Evolutionary conservation across 2,329 filamentous ascomycete species (phyloP), one percentile per base, ranked within the genome.

Genomic region (Claviceps sp.): DNA sequence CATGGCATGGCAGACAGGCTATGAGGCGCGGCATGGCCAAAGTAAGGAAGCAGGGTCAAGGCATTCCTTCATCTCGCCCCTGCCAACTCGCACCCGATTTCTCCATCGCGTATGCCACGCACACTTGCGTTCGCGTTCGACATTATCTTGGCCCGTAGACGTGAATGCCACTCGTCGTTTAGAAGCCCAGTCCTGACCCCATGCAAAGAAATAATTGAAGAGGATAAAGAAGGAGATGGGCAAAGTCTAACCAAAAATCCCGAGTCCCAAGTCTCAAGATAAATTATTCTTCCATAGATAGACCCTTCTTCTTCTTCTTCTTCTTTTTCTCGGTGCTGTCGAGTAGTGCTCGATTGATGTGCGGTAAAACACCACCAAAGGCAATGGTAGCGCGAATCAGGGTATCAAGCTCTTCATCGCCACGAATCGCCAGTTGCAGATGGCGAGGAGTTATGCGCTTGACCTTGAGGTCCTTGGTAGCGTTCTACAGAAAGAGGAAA

Each of bases 381-480:
- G 93, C 93, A 64, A 98, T 98, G 56, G 93, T 98, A 53, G 93
- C 93, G 63, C 90, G 87, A 68, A 98, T 97, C 53, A 98, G 78
- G 23, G 90, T 97, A 69, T 98, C 93, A 61, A 98, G 79, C 72
- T 98, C 93, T 74, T 98, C 93, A 70, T 98, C 93, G 66, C 93
- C 93, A 64, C 93, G 89, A 67, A 98, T 98, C 63, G 93, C 93
- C 57, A 98, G 86, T 72, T 98, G 93, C 58, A 98, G 76, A 71
- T 98, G 93, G 69, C 93, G 90, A 52, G 93, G 93, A 13, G 91
- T 97, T 72, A 98, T 98, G 72, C 93, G 93, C 83, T 97, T 98
- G 75, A 97, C 93, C 75, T 97, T 98, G 67, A 97, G 86, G 71
- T 98, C 93, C 79, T 97, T 97, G 71, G 93, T 93, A 50, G 93